These are phyloP conservation scores for Colletotrichum eleusines DNA, from an alignment of 2,329 filamentous ascomycete genomes.

Conservation along the genomic window DNA sequence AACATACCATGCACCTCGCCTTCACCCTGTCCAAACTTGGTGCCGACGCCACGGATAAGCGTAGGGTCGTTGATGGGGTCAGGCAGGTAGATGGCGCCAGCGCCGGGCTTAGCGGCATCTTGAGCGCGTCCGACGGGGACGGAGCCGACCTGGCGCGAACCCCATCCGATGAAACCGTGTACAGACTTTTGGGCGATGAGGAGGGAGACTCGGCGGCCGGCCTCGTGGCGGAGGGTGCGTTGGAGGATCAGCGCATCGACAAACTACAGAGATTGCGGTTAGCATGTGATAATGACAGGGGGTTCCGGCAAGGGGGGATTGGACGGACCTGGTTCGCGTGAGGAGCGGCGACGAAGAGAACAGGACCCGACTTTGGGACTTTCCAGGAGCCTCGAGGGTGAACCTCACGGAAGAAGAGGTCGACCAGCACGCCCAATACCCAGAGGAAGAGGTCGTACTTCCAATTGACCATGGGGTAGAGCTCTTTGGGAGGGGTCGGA, in stretches of 20 bases:
- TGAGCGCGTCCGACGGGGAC: constrained; percentile 94
- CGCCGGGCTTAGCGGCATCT: constrained; percentile 84
- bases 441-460: constrained; percentile 84
- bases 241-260: constrained; percentile 95
- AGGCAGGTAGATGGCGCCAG: constrained; percentile 87
- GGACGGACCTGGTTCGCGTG: constrained; percentile 89
- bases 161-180: constrained; percentile 89
- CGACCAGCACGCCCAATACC: constrained; percentile 84
- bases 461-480: constrained; percentile 77
- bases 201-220: constrained; percentile 88
- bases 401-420: constrained; percentile 98
- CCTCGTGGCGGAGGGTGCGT: constrained; percentile 88
- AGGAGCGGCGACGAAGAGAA: constrained; percentile 95
- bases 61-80: constrained; percentile 88
- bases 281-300: constrained; percentile 40
- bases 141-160: constrained; percentile 85
- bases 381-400: constrained; percentile 96
- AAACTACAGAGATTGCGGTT: constrained; percentile 68
- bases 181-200: constrained; percentile 97
- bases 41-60: constrained; percentile 81
- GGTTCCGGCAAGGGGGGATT: constrained; percentile 16
- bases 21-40: constrained; percentile 80
- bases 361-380: constrained; percentile 86
- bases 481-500: constrained; percentile 60
- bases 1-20: constrained; percentile 85